Evolutionary conservation across 208 protist genomes (phyloP).

Genomic region (Leishmania gerbilli): DNA sequence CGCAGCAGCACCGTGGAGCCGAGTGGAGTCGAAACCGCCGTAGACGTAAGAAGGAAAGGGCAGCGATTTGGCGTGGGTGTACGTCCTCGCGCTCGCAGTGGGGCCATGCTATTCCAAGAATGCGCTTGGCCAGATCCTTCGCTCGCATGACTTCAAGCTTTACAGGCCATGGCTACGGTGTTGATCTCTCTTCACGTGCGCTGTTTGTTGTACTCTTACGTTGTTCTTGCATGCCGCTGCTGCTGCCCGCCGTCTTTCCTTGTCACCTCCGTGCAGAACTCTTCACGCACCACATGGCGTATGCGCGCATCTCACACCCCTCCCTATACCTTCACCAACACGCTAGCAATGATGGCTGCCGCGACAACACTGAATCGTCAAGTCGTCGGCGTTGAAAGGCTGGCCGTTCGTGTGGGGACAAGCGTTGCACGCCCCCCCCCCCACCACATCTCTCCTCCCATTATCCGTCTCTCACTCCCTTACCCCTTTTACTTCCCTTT

Average conservation of each 20-base stretch:
- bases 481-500: neutral
- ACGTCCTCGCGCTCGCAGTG: neutral
- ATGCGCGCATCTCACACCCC: neutral
- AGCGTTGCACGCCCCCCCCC: neutral
- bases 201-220: neutral
- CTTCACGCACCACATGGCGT: neutral
- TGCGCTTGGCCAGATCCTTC: too few species aligned
- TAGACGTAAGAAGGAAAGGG: neutral
- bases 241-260: neutral
- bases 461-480: neutral
- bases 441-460: neutral
- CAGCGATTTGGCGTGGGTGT: neutral
- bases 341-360: neutral
- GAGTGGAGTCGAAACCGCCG: neutral
- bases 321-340: neutral
- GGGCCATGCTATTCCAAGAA: too few species aligned
- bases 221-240: too few species aligned
- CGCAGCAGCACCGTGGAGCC: neutral
- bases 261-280: neutral
- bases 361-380: neutral
- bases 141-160: too few species aligned
- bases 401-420: neutral
- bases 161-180: too few species aligned
- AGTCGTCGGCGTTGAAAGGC: neutral
- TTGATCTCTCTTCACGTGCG: neutral